phyloP scores from a whole-genome alignment of 129 eudicot species.

The Kitagawia praeruptora region DNA sequence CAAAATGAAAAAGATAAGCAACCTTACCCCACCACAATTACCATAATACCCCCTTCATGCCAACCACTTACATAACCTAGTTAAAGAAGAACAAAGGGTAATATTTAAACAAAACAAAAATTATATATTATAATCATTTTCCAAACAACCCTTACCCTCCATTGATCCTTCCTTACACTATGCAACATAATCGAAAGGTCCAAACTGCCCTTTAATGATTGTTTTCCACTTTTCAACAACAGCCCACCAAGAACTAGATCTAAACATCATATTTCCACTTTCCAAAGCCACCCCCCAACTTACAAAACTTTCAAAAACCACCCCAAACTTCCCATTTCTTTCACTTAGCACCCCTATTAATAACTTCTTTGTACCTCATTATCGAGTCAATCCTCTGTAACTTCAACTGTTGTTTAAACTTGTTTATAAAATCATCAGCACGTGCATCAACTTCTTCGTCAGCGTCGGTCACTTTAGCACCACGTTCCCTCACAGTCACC shows the following conservation, averaged over 20 bases:
- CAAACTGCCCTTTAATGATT: constrained; percentile 5
- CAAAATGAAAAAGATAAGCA: too few species aligned
- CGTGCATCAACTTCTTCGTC: constrained; percentile 76
- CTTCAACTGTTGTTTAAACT: constrained; percentile 72
- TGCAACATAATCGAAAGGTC: neutral
- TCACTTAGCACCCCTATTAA: constrained; percentile 48
- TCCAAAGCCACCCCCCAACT: constrained; percentile 16
- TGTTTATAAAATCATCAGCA: constrained; percentile 89
- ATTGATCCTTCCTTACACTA: neutral
- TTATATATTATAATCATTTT: neutral
- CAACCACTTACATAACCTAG: neutral
- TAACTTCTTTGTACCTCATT: constrained; percentile 72
- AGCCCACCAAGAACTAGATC: constrained; percentile 4
- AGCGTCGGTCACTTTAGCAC: constrained; percentile 25
- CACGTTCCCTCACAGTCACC: constrained; percentile 58
- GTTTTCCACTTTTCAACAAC: constrained; percentile 5
- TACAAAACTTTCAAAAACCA: neutral
- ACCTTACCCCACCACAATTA: neutral
- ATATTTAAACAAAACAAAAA: neutral
- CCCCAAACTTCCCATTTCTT: constrained; percentile 11
- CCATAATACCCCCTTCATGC: neutral
- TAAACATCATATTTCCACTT: neutral
- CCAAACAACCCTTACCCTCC: neutral
- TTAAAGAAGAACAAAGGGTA: neutral
- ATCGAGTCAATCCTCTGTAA: constrained; percentile 84